These are phyloP conservation scores for Cadophora gregata DNA, from an alignment of 2,329 filamentous ascomycete genomes.

Conservation along the genomic window DNA sequence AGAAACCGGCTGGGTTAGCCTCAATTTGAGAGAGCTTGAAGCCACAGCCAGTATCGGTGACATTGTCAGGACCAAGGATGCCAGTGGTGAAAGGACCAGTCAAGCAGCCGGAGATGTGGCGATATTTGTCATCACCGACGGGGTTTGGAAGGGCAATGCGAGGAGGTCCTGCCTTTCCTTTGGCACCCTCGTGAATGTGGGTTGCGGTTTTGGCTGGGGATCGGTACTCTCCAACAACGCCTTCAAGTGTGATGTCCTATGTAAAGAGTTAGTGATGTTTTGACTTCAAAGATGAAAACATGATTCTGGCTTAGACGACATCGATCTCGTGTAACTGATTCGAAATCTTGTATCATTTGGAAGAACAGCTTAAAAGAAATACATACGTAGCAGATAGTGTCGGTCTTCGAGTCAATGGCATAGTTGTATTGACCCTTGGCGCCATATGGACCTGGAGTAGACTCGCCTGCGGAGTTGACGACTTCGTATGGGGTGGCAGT, in stretches of 20 bases:
- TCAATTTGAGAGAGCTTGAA: constrained; percentile 55
- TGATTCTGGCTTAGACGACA: no score
- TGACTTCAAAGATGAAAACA: no score
- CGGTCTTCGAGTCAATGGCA: constrained; percentile 51
- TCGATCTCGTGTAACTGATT: no score
- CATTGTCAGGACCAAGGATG: constrained; percentile 45
- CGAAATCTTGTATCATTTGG: not conserved
- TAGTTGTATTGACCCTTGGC: constrained; percentile 55
- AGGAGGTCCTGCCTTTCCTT: constrained; percentile 53
- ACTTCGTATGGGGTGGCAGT: constrained; percentile 54
- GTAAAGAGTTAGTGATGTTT: not conserved
- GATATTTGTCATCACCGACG: constrained; percentile 43
- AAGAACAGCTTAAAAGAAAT: not conserved
- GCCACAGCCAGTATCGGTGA: constrained; percentile 51
- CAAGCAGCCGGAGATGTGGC: constrained; percentile 42
- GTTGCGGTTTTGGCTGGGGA: constrained; percentile 55
- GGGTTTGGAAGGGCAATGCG: constrained; percentile 54
- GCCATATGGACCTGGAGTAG: constrained; percentile 45
- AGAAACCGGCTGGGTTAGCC: constrained; percentile 53
- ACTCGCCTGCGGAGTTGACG: constrained; percentile 47
- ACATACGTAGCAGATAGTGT: constrained; percentile 41
- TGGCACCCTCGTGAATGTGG: constrained; percentile 55
- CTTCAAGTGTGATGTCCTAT: constrained; percentile 51
- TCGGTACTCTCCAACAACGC: constrained; percentile 52
- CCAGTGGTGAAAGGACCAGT: constrained; percentile 52